phyloP scores from a whole-genome alignment of 2,329 filamentous ascomycete genomes.

The Arthrobotrys iridis region DNA sequence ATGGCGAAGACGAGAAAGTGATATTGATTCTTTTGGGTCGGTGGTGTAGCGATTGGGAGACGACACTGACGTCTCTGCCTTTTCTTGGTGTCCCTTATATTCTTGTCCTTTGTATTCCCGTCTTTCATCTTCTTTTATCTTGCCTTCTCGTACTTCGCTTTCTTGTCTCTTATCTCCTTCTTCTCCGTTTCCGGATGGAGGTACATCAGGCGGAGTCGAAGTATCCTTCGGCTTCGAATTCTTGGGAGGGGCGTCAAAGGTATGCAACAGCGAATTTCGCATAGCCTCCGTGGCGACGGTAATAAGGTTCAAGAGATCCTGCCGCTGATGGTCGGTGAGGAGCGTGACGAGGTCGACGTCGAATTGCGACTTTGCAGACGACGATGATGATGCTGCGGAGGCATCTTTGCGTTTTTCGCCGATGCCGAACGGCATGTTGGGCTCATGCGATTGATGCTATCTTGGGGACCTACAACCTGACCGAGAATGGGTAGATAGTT shows the following conservation, averaged over 20 bases:
- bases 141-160: conserved; percentile 57
- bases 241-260: conserved; percentile 35
- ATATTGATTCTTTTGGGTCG: conserved; percentile 59
- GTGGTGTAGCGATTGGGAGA: conserved; percentile 8
- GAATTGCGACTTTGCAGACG: conserved; percentile 29
- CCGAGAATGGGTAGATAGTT: no score
- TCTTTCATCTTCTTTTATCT: conserved; percentile 55
- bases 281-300: conserved; percentile 50
- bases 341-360: conserved; percentile 56
- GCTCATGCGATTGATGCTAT: background rate
- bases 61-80: conserved; percentile 58
- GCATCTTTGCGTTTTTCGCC: conserved; percentile 25
- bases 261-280: conserved; percentile 30
- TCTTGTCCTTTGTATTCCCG: conserved; percentile 56
- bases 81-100: no score
- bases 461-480: no score
- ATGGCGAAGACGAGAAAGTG: conserved; percentile 69
- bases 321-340: conserved; percentile 55
- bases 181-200: conserved; percentile 36
- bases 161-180: conserved; percentile 56
- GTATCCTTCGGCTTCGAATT: conserved; percentile 30
- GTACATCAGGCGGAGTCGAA: conserved; percentile 28
- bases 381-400: background rate
- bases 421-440: conserved; percentile 51
- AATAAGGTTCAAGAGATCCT: conserved; percentile 55